A percentile compares a stretch with the other conserved stretches of the same genome.
Conservation (phyloP, 257 asterid species). For the Ocimum tenuiflorum region DNA sequence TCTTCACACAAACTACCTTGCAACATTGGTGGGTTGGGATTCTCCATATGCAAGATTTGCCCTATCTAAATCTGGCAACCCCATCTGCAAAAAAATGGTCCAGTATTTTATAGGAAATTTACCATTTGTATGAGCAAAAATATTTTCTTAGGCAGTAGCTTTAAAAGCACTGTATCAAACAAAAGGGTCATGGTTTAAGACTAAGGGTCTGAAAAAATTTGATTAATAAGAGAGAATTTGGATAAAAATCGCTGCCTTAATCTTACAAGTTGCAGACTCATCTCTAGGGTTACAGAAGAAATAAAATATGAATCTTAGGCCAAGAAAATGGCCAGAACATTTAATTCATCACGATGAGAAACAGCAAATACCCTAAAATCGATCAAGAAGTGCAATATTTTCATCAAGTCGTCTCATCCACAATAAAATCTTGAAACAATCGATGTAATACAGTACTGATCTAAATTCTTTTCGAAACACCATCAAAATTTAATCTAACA, state of each 20-base stretch:
- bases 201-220: too few species aligned
- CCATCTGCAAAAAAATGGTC: conserved; percentile 46
- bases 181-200: too few species aligned
- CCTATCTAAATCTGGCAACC: conserved; percentile 47
- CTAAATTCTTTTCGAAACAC: not conserved
- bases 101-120: too few species aligned
- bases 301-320: not conserved
- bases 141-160: too few species aligned
- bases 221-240: too few species aligned
- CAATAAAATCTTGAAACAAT: too few species aligned
- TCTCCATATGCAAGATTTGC: conserved; percentile 49
- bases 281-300: conserved; percentile 27
- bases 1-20: conserved; percentile 35
- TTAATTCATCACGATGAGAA: not conserved
- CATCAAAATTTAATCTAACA: not conserved
- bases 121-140: too few species aligned
- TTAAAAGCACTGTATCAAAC: too few species aligned
- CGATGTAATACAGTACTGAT: too few species aligned
- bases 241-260: too few species aligned
- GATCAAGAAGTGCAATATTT: too few species aligned
- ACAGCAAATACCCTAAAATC: not conserved
- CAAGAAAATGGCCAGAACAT: not conserved
- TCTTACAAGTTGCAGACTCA: not conserved
- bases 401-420: too few species aligned
- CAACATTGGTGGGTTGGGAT: conserved; percentile 37